Evolutionary conservation across 179 eudicot genomes (phyloP), one percentile per base, ranked within the genome.

Genomic region (Patellifolia procumbens): DNA sequence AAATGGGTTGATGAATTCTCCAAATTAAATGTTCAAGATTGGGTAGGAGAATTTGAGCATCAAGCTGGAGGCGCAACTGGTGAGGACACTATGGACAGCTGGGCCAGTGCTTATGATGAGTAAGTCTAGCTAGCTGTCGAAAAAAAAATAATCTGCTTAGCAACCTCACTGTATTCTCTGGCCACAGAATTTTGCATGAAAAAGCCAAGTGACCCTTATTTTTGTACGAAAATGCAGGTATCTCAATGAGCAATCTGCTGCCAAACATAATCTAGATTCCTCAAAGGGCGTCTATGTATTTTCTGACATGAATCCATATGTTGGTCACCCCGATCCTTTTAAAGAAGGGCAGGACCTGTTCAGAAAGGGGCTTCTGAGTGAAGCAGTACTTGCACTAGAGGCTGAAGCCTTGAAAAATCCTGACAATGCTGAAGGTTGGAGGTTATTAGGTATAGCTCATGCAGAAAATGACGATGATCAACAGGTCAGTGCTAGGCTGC

Each of bases 381-480:
- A 95, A 83, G 97, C 99, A 61, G 97, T 95, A 79, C 97, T 95
- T 87, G 99, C 99, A 81, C 85, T 95, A 78, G 99, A 93, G 88
- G 99, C 98, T 76, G 99, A 95, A 83, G 97, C 93, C 74, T 65
- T 95, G 73, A 93, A 91, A 81, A 91, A 91, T 80, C 95, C 99
- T 73, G 91, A 86, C 37, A 93, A 93, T 84, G 87, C 99, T 37
- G 99, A 95, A 87, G 98, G 98, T 59, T 95, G 99, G 99, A 90
- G 98, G 85, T 85, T 95, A 80, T 89, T 95, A 82, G 99, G 99
- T 68, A 82, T 93, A 79, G 92, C 98, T 70, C 93, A 95, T 88
- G 99, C 99, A 43, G 99, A 95, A 83, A 95, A 95, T 87, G 99
- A 95, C 74, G 99, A 95, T 82, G 98, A 95, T 82, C 98, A 95